phyloP scores from a whole-genome alignment of 805 yeast species.

The Wickerhamiella sergipiensis region DNA sequence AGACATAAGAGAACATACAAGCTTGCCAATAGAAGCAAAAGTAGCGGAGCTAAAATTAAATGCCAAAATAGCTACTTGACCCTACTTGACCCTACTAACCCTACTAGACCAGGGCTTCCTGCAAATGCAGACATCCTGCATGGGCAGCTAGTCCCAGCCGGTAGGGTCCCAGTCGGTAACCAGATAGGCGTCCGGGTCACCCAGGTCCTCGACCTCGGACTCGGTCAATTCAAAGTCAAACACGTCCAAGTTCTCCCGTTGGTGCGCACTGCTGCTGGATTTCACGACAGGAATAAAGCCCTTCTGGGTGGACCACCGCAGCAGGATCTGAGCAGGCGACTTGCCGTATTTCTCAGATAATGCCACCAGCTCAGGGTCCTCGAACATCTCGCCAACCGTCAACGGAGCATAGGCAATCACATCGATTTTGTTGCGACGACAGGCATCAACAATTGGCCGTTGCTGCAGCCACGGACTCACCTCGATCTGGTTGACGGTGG shows the following conservation, averaged over 20 bases:
- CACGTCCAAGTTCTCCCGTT: constrained; percentile 41
- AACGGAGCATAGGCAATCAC: neutral
- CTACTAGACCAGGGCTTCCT: no score
- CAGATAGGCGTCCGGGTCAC: constrained; percentile 20
- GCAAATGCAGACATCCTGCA: no score
- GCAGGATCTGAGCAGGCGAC: constrained; percentile 33
- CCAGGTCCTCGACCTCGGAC: constrained; percentile 20
- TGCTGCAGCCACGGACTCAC: constrained; percentile 53
- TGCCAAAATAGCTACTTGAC: no score
- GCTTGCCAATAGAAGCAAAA: no score
- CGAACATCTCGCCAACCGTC: constrained; percentile 44
- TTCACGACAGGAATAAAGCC: constrained; percentile 61
- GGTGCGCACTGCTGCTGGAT: constrained; percentile 42
- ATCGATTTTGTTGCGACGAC: neutral
- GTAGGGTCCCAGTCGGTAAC: constrained; percentile 26
- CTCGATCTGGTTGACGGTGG: constrained; percentile 58
- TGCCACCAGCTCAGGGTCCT: constrained; percentile 22
- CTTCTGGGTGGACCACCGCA: constrained; percentile 36
- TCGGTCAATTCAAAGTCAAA: constrained; percentile 30
- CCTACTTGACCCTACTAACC: no score
- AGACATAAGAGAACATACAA: no score
- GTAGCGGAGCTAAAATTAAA: no score
- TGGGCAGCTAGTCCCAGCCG: neutral
- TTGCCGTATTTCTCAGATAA: constrained; percentile 29
- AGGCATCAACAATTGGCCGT: neutral